Evolutionary conservation across 805 yeast species (phyloP).

Genomic region (Cyberlindnera maritima): DNA sequence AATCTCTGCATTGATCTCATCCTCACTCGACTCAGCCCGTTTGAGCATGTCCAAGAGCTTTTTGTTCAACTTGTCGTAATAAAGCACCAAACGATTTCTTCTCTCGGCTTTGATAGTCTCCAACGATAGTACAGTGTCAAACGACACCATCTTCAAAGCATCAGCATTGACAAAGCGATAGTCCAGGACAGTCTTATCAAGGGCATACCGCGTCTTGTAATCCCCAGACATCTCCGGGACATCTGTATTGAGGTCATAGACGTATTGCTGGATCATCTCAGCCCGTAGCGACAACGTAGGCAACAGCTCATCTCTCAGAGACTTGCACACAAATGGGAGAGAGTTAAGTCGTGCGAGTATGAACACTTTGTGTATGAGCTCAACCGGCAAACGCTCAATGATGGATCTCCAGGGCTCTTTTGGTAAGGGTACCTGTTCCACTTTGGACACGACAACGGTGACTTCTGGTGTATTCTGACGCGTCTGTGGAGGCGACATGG

Average conservation of each 20-base stretch:
- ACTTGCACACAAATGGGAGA: slow-evolving; percentile 36
- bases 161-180: slow-evolving; percentile 26
- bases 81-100: slow-evolving; percentile 15
- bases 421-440: not conserved
- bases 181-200: slow-evolving; percentile 16
- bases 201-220: slow-evolving; percentile 15
- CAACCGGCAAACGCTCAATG: slow-evolving; percentile 40
- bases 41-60: slow-evolving; percentile 14
- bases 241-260: slow-evolving; percentile 20
- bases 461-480: not conserved
- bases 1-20: slow-evolving; percentile 18
- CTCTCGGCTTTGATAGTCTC: slow-evolving; percentile 14
- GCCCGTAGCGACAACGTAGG: slow-evolving; percentile 27
- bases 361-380: slow-evolving; percentile 40
- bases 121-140: slow-evolving; percentile 28
- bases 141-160: slow-evolving; percentile 23
- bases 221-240: slow-evolving; percentile 1
- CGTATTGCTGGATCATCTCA: slow-evolving; percentile 18
- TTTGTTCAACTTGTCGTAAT: slow-evolving; percentile 18
- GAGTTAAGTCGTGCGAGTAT: slow-evolving; percentile 34
- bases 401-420: slow-evolving; percentile 8
- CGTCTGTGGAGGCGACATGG: not conserved
- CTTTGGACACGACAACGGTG: not conserved
- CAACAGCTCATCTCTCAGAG: slow-evolving; percentile 26
- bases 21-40: slow-evolving; percentile 12